Conservation (phyloP, 352 stramenopile species). For the Globisporangium sylvaticum region DNA sequence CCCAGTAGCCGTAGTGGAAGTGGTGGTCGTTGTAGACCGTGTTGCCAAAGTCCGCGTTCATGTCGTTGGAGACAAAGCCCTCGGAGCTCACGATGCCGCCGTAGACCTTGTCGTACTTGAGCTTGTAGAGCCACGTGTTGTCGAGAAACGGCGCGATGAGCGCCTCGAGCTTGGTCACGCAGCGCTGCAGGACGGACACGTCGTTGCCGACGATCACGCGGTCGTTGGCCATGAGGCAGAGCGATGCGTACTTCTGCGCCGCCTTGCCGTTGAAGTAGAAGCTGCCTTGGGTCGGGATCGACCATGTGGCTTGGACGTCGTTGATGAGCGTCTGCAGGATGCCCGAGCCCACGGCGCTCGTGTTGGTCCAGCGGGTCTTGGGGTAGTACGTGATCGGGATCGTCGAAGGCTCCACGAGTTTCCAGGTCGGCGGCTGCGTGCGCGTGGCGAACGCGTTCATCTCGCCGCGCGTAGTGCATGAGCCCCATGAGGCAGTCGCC, state of each 20-base stretch:
- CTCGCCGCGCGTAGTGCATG: slow-evolving; percentile 56
- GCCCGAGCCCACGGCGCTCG: slow-evolving; percentile 14
- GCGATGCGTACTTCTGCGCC: slow-evolving; percentile 67
- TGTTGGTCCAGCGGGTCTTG: slow-evolving; percentile 25
- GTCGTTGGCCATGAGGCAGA: slow-evolving; percentile 76
- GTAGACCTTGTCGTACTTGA: slow-evolving; percentile 59
- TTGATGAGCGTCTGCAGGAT: slow-evolving; percentile 41
- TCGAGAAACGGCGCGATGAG: slow-evolving; percentile 50
- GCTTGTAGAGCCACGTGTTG: slow-evolving; percentile 60
- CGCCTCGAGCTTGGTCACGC: slow-evolving; percentile 58
- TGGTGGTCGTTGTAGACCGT: slow-evolving; percentile 78
- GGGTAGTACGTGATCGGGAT: slow-evolving; percentile 65
- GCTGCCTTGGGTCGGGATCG: slow-evolving; percentile 41
- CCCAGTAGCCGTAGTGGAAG: slow-evolving; percentile 77
- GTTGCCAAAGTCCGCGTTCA: slow-evolving; percentile 71
- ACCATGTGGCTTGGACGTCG: slow-evolving; percentile 58
- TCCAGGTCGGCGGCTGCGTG: slow-evolving; percentile 39
- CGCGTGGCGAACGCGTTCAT: slow-evolving; percentile 52
- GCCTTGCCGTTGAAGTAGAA: slow-evolving; percentile 80
- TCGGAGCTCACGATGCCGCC: slow-evolving; percentile 64
- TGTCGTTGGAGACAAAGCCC: slow-evolving; percentile 43
- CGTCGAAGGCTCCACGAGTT: slow-evolving; percentile 34
- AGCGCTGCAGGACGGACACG: slow-evolving; percentile 49
- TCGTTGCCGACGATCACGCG: slow-evolving; percentile 52
- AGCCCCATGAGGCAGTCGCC: slow-evolving; percentile 53